Conservation (phyloP, 257 asterid genomes). For the Fraxinus americana region DNA sequence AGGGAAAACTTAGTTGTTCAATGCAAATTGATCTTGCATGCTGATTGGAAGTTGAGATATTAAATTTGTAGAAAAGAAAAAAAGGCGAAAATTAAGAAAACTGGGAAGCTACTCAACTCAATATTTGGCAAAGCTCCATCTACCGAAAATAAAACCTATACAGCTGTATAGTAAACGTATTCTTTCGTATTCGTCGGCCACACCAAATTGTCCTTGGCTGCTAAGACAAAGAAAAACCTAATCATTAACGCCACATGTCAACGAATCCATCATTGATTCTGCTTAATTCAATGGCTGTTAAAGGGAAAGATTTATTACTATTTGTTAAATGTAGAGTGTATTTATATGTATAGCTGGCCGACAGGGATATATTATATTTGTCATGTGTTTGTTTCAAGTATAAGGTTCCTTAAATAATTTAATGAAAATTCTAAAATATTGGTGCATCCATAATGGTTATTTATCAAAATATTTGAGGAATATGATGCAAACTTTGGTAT, state of each 20-base stretch:
- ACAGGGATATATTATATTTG: too few relatives aligned
- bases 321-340: neutral
- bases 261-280: neutral
- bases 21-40: neutral
- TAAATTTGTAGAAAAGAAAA: neutral
- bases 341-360: neutral
- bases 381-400: too few relatives aligned
- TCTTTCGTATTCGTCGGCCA: neutral
- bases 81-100: neutral
- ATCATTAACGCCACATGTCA: neutral
- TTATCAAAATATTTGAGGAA: too few relatives aligned
- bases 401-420: too few relatives aligned
- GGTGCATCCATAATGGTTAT: too few relatives aligned
- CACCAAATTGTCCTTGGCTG: neutral
- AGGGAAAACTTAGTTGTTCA: neutral
- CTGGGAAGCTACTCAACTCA: neutral
- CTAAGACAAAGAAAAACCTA: neutral
- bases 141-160: neutral
- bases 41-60: neutral
- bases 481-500: too few relatives aligned
- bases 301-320: neutral
- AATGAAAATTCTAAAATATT: too few relatives aligned
- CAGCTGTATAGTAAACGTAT: neutral
- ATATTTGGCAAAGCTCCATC: neutral
- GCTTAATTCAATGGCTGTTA: neutral